phyloP scores from a whole-genome alignment of 768 basidiomycete genomes.

The Boletus huronensis region DNA sequence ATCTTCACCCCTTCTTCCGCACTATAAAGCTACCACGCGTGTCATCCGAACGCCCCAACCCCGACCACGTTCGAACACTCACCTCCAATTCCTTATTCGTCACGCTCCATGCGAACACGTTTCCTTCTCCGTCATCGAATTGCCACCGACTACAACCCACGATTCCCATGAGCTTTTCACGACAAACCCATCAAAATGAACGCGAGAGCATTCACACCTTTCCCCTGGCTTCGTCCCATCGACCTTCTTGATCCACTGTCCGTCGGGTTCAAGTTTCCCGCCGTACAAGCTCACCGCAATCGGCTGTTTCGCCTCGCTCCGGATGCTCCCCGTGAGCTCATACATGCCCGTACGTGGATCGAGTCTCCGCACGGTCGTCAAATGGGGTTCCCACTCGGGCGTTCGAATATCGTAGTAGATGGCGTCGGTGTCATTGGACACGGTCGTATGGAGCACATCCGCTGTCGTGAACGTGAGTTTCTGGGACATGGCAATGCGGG shows the following conservation, averaged over 20 bases:
- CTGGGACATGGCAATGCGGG: slow-evolving; percentile 22
- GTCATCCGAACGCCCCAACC: neutral
- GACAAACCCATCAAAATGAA: neutral
- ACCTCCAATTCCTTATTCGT: slow-evolving; percentile 12
- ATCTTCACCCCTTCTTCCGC: slow-evolving; percentile 26
- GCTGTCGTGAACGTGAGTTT: slow-evolving; percentile 39
- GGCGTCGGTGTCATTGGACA: slow-evolving; percentile 36
- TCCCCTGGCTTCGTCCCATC: slow-evolving; percentile 12
- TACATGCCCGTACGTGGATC: slow-evolving; percentile 30
- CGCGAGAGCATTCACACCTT: slow-evolving; percentile 5
- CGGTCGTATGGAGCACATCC: slow-evolving; percentile 34
- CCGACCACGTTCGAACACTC: neutral
- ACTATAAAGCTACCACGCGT: slow-evolving; percentile 23
- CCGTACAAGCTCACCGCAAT: slow-evolving; percentile 31
- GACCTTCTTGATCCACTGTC: slow-evolving; percentile 31
- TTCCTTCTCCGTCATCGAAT: slow-evolving; percentile 25
- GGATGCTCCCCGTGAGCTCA: slow-evolving; percentile 31
- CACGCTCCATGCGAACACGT: slow-evolving; percentile 19
- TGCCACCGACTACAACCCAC: slow-evolving; percentile 17
- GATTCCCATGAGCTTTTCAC: neutral
- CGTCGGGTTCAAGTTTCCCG: slow-evolving; percentile 23
- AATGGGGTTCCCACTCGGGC: slow-evolving; percentile 34
- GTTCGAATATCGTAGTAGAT: slow-evolving; percentile 41
- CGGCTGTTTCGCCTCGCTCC: slow-evolving; percentile 30
- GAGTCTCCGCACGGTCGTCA: slow-evolving; percentile 35